phyloP scores from a whole-genome alignment of 768 basidiomycete species.

The Russula dissimulans region DNA sequence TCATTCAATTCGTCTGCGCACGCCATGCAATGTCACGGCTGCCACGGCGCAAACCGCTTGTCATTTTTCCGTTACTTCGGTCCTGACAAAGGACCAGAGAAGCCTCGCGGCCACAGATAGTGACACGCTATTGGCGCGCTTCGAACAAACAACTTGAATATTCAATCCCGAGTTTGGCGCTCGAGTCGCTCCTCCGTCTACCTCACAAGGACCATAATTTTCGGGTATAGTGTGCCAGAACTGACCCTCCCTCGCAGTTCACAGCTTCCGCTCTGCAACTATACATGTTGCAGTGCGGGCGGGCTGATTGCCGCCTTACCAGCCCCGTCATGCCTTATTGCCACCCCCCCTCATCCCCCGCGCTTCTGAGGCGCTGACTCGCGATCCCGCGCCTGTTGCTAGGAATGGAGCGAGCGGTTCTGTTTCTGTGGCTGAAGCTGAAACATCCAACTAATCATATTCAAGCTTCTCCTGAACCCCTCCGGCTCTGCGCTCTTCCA shows the following conservation, averaged over 20 bases:
- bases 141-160: too few species aligned
- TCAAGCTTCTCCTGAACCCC: neutral
- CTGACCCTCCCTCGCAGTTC: neutral
- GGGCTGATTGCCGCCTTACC: constrained; percentile 7
- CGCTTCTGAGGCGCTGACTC: neutral
- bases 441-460: neutral
- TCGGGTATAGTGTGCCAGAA: neutral
- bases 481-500: neutral
- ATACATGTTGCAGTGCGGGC: neutral
- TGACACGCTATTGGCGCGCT: too few species aligned
- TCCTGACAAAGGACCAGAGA: too few species aligned
- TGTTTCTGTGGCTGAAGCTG: constrained; percentile 10
- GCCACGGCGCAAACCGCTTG: neutral
- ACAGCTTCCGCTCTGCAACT: neutral
- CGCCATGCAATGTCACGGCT: neutral
- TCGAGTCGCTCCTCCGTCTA: too few species aligned
- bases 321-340: neutral
- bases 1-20: too few species aligned
- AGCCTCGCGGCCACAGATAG: too few species aligned
- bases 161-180: too few species aligned
- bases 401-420: neutral
- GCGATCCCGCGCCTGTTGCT: neutral
- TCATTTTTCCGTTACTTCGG: neutral
- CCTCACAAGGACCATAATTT: neutral
- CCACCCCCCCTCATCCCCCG: neutral